These are phyloP conservation scores for Chytriomyces hyalinus DNA, from an alignment of 192 early-diverging fungal species.

Conservation along the genomic window DNA sequence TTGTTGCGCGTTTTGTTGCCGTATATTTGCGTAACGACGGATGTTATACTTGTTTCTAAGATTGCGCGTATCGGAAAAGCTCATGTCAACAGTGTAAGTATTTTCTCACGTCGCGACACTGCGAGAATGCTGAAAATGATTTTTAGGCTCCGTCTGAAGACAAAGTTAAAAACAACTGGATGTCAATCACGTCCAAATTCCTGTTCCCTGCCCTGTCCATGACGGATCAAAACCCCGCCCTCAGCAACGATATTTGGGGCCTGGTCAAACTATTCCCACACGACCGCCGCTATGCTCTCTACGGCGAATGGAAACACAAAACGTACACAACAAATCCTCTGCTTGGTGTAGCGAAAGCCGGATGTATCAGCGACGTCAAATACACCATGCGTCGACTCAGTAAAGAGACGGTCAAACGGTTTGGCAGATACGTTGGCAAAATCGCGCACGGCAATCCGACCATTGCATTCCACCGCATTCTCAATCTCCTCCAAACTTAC, in stretches of 20 bases:
- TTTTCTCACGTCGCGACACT: too few species aligned
- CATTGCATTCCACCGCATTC: conserved; percentile 70
- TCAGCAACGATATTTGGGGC: conserved; percentile 67
- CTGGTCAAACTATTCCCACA: conserved; percentile 66
- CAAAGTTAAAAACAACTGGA: conserved; percentile 46
- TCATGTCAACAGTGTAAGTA: conserved; percentile 33
- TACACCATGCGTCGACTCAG: conserved; percentile 71
- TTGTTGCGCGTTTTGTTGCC: conserved; percentile 36
- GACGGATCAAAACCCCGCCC: conserved; percentile 68
- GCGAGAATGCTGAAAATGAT: too few species aligned
- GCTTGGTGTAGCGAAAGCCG: conserved; percentile 51
- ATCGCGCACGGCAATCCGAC: conserved; percentile 76
- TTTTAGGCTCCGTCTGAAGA: conserved; percentile 22
- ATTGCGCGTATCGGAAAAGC: conserved; percentile 50
- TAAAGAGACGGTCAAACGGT: conserved; percentile 74
- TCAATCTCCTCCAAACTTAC: conserved; percentile 72
- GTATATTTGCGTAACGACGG: conserved; percentile 50
- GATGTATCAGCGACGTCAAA: conserved; percentile 59
- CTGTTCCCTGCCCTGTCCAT: conserved; percentile 73
- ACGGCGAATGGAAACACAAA: conserved; percentile 79
- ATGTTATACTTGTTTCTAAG: conserved; percentile 50
- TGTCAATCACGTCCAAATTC: conserved; percentile 50
- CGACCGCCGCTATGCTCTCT: conserved; percentile 69
- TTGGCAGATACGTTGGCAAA: conserved; percentile 75
- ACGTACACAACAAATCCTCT: conserved; percentile 62